Evolutionary conservation across 2,329 filamentous ascomycete genomes (phyloP), one percentile per base, ranked within the genome.

Genomic region (Cordyceps tenuipes): DNA sequence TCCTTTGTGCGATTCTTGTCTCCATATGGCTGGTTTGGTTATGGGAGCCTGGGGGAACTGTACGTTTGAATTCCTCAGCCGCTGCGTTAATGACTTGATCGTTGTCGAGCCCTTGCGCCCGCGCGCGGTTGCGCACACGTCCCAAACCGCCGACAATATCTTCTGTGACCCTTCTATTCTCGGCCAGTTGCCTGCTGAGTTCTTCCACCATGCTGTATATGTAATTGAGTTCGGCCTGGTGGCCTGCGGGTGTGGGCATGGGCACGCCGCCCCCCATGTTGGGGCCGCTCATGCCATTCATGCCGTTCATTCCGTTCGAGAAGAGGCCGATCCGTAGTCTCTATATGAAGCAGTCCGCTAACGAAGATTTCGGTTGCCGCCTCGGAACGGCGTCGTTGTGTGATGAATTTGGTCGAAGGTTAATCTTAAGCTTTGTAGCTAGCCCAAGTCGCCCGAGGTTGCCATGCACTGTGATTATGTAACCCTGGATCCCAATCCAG

Each of bases 121-220:
- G 76, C 50, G 84, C 84, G 50, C 77, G 78, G 66, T 77, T 80
- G 61, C 84, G 81, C 64, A 88, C 82, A 61, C 79, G 78, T 31
- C 85, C 85, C 47, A 87, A 77, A 46, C 82, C 82, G n/a, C 76
- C 77, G 54, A 87, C 82, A 51, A 88, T 85, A 29, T 85, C 82
- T 64, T 85, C 82, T n/a, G 83, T 81, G 43, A 82, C 79, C 47
- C 79, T 77, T 64, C 82, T 77, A 68, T 85, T 86, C 56, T 85
- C 82, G 13, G 83, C 79, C 34, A 87, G 76, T 68, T 86, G 82
- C 39, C 81, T 79, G 66, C 83, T 85, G 52, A 87, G 76, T 68
- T 86, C 83, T 67, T 88, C 85, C 12, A 88, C 84, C 81, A 87
- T 84, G 64, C 78, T 77, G 68, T 87, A 86, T 67, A 88, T 85